Evolutionary conservation across 2,329 filamentous ascomycete genomes (phyloP), one percentile per base, ranked within the genome.

Genomic region (Neurospora sp.): DNA sequence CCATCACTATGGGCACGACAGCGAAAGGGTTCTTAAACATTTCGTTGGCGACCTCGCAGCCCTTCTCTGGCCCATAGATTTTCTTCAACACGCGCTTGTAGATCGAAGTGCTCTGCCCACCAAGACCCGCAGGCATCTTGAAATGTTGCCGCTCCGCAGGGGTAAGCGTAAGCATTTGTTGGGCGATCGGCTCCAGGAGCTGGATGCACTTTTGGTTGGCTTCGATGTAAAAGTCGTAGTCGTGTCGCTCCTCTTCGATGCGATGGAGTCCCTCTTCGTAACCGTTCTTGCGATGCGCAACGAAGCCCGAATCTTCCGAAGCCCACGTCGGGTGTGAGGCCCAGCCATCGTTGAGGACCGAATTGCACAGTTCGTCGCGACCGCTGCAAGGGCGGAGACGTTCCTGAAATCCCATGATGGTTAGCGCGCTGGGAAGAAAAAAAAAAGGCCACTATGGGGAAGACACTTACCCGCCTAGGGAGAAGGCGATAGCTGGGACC

Each of bases 271-370:
- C 92, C 80, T 99, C 96, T 79, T 99, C 96, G 73, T 91, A 97
- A 69, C 91, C 88, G 76, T 99, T 99, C 86, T 99, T 99, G 72
- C 95, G 89, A 81, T 99, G 96, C 12, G 96, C 96, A 71, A 99
- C 95, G 76, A 99, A 99, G 0, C 96, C 96, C 65, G 92, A 97
- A 78, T 99, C 96, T 80, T 99, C 96, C 0, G 95, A 98, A 1
- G 95, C 96, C 96, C 96, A 99, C 0, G 96, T 99, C 3, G 96
- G 96, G 81, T 99, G 96, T 36, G 95, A 98, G 1, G 96, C 96
- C 96, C 96, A 99, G 74, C 97, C 92, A 75, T 99, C 96, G 74
- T 99, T 99, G 69, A 99, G 84, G 0, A 99, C 95, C 33, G 91
- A 90, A 74, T 92, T 91, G 81, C 96, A 99, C 74, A 99, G 89